Percentiles rank a stretch among this genome's conserved stretches.
phyloP scores from a whole-genome alignment of 1,284 basidiomycete species.

The Ceratobasidium sp. region DNA sequence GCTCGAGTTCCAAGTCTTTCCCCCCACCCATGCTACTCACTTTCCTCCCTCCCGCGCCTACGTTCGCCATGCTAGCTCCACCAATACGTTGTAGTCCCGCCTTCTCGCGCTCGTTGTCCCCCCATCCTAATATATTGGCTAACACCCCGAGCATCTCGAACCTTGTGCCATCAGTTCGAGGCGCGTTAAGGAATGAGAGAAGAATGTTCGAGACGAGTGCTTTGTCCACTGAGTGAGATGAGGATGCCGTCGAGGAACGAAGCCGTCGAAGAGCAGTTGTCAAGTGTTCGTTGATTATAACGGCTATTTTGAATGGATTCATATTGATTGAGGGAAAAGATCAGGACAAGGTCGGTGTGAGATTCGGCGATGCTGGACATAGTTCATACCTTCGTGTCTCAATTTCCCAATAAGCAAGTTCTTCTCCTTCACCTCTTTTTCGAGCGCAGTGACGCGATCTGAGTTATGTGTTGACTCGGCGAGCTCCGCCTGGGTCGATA shows the following conservation, averaged over 20 bases:
- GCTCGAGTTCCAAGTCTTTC: conserved; percentile 71
- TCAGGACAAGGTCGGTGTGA: background rate
- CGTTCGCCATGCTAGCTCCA: conserved; percentile 47
- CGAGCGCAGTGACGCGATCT: conserved; percentile 75
- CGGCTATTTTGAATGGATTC: conserved; percentile 66
- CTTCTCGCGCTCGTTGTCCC: conserved; percentile 88
- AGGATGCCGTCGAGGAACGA: conserved; percentile 75
- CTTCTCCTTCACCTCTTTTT: conserved; percentile 96
- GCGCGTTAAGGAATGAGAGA: conserved; percentile 91
- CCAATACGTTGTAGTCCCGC: conserved; percentile 84
- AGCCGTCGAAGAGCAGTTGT: conserved; percentile 96
- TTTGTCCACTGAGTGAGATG: conserved; percentile 91
- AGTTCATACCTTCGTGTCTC: conserved; percentile 87
- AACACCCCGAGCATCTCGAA: conserved; percentile 97
- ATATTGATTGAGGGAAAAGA: background rate
- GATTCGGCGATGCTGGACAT: background rate
- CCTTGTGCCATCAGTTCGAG: conserved; percentile 91
- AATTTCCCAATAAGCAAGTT: conserved; percentile 91
- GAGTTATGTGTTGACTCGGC: conserved; percentile 79
- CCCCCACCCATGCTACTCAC: conserved; percentile 58
- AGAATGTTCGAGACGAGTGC: conserved; percentile 94
- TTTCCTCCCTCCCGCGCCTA: conserved; percentile 43
- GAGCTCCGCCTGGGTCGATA: conserved; percentile 60
- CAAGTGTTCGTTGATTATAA: conserved; percentile 97
- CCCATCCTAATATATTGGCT: conserved; percentile 91